These are phyloP conservation scores for Yamadazyma sp. DNA, from an alignment of 1,139 yeast genomes.

Conservation along the genomic window DNA sequence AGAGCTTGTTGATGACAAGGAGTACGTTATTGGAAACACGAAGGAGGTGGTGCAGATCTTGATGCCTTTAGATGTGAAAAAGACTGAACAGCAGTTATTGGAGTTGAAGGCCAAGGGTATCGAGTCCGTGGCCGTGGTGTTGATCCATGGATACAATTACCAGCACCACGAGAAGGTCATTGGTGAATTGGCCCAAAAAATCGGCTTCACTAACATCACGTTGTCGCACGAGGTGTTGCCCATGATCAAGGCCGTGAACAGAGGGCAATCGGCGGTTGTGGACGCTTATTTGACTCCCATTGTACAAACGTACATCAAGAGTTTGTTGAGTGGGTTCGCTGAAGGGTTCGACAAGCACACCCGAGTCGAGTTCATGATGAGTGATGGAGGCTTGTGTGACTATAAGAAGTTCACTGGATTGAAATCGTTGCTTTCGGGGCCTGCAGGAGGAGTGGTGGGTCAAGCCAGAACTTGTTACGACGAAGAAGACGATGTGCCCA, in stretches of 20 bases:
- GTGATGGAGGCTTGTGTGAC: conserved; percentile 56
- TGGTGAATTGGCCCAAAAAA: conserved; percentile 54
- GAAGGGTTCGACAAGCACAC: conserved; percentile 35
- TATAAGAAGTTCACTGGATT: conserved; percentile 51
- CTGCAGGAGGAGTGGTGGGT: conserved; percentile 66
- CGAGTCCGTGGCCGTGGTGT: conserved; percentile 64
- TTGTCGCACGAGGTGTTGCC: conserved; percentile 70
- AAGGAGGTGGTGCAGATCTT: conserved; percentile 64
- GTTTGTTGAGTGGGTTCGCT: conserved; percentile 60
- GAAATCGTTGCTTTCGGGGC: conserved; percentile 53
- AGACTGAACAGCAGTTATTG: conserved; percentile 24
- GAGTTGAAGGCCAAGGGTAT: conserved; percentile 54
- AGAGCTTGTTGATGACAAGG: conserved; percentile 16
- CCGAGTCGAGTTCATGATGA: conserved; percentile 53
- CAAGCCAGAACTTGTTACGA: conserved; percentile 52
- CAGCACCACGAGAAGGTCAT: conserved; percentile 63
- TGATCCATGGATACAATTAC: conserved; percentile 68
- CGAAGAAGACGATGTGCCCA: conserved; percentile 37
- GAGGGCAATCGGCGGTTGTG: conserved; percentile 73
- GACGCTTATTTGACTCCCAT: conserved; percentile 82
- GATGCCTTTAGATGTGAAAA: conserved; percentile 42
- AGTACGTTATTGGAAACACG: conserved; percentile 48
- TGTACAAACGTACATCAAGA: conserved; percentile 57
- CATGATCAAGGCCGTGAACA: conserved; percentile 69
- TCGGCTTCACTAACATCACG: conserved; percentile 60